Evolutionary conservation across 805 yeast species (phyloP), one percentile per base, ranked within the genome.

Genomic region (Candida ortonii): DNA sequence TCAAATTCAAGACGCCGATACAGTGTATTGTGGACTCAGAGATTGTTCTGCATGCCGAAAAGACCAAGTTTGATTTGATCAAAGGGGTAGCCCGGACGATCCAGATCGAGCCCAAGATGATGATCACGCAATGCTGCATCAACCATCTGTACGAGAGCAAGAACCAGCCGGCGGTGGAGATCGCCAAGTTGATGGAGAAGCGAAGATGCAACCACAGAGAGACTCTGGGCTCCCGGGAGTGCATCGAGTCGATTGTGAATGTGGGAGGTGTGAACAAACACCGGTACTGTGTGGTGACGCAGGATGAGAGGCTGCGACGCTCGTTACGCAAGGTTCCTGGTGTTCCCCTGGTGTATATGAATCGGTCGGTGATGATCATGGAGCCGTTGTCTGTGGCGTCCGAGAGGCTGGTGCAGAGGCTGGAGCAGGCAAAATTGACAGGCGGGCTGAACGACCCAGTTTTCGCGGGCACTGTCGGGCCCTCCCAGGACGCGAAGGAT

Each of bases 51-150:
- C 78, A 74, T 25, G 78, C 87, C 26, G 75, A 73, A 40, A 70
- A 73, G 39, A 72, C 85, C 11, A 80, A 81, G 36, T 86, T 75
- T 57, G 88, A 90, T 58, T 62, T 93, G n/a, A 68, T 66, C n/a
- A 84, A 84, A 53, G 95, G 93, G 9, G 65, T 93, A 20, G 68
- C 76, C 38, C 67, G 93, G 43, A 86, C 96, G 0, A 64, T 90
- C 10, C 97, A 90, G 57, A 85, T 80, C 9, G 89, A 84, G 49
- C 76, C 80, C 19, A 93, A 90, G 53, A 84, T 86, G 14, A 75
- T 93, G 94, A 84, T 93, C 35, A 87, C 98, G 2, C 97, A 93
- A 59, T 93, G 98, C 57, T 84, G 95, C 50, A 86, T 93, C 71
- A 87, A 87, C 54, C 82, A 84, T 13, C 65, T 93, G 19, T 93